Evolutionary conservation across 768 basidiomycete species (phyloP).

Genomic region (Tulasnella sp.): DNA sequence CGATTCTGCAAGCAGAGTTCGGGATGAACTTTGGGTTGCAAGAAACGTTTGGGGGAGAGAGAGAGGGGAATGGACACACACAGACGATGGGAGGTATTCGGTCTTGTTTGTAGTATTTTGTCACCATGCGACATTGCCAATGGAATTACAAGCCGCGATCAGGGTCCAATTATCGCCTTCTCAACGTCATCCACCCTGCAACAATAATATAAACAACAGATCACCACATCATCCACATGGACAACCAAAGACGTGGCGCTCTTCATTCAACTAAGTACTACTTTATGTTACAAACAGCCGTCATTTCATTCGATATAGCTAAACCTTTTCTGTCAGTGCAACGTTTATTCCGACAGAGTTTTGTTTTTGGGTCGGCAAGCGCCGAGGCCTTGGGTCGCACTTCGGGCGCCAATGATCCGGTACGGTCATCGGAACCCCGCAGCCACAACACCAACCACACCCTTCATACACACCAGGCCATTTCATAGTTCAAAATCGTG

Average conservation of each 20-base stretch:
- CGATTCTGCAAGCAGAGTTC: not conserved
- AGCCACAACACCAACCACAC: not conserved
- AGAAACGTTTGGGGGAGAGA: not conserved
- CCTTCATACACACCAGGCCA: not conserved
- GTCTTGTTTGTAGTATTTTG: not conserved
- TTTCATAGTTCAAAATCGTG: not conserved
- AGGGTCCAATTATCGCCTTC: slow-evolving; percentile 4
- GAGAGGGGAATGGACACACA: not conserved
- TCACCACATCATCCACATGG: not conserved
- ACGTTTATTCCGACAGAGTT: not conserved
- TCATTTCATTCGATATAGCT: not conserved
- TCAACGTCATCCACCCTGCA: slow-evolving; percentile 10
- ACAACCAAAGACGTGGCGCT: not conserved
- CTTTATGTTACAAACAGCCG: not conserved
- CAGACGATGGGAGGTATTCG: not conserved
- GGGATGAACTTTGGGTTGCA: not conserved
- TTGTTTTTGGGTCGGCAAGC: not conserved
- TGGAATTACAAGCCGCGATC: slow-evolving; percentile 9
- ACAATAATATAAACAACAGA: not conserved
- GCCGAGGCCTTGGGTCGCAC: not conserved
- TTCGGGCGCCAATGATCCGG: not conserved
- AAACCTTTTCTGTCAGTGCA: not conserved
- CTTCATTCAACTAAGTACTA: too few relatives aligned
- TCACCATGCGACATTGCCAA: not conserved
- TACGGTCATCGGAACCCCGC: not conserved